Evolutionary conservation across 768 basidiomycete genomes (phyloP).

Genomic region (Gloeopeniophorella convolvens): DNA sequence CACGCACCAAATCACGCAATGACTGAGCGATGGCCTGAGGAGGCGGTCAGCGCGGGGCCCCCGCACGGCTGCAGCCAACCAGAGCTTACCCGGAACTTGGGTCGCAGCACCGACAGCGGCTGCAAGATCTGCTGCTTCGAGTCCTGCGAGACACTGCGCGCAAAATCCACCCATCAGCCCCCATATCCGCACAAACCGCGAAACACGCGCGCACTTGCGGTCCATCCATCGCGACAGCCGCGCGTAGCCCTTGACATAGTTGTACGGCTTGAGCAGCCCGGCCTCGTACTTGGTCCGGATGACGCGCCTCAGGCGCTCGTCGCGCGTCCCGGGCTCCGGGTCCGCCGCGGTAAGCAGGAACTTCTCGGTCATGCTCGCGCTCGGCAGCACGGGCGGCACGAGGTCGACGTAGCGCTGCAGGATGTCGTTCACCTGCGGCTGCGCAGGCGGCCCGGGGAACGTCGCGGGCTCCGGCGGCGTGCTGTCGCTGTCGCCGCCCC

Average conservation of each 20-base stretch:
- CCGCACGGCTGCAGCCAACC: neutral
- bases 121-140: constrained; percentile 90
- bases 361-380: constrained; percentile 75
- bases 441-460: constrained; percentile 19
- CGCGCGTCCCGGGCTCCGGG: constrained; percentile 84
- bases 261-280: constrained; percentile 89
- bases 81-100: constrained; percentile 68
- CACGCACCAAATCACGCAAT: constrained; percentile 68
- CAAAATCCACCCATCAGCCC: neutral
- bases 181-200: neutral
- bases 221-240: constrained; percentile 94
- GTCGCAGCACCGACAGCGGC: constrained; percentile 76
- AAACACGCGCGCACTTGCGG: constrained; percentile 52
- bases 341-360: constrained; percentile 94
- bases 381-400: constrained; percentile 51
- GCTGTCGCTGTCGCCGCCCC: constrained; percentile 1
- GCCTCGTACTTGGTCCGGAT: constrained; percentile 97
- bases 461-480: constrained; percentile 19
- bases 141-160: constrained; percentile 72
- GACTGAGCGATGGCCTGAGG: constrained; percentile 71
- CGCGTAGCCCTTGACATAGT: constrained; percentile 94
- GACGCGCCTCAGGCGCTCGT: constrained; percentile 84
- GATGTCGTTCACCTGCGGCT: constrained; percentile 14
- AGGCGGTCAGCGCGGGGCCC: constrained; percentile 4
- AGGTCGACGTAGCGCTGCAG: constrained; percentile 32